phyloP scores from a whole-genome alignment of 176 grass and related monocot species.

The Melocanna baccifera region DNA sequence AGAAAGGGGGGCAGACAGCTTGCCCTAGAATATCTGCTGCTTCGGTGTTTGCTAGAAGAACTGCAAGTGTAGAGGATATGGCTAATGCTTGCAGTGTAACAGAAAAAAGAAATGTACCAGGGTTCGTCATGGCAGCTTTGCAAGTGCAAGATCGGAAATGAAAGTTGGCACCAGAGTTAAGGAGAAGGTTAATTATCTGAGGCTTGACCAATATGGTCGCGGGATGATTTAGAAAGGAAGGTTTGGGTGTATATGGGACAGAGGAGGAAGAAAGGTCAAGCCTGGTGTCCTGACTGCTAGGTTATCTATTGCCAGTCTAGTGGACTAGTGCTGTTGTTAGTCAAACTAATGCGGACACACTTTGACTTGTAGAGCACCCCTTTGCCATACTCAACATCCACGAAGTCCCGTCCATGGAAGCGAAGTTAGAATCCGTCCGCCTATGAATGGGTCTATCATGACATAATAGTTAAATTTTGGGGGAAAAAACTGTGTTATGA shows the following conservation, averaged over 20 bases:
- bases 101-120: not conserved
- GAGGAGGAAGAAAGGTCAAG: not conserved
- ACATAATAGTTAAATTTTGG: too few relatives aligned
- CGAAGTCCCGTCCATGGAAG: not conserved
- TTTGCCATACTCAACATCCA: not conserved
- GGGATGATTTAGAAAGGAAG: not conserved
- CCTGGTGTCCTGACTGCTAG: not conserved
- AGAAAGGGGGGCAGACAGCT: constrained; percentile 22
- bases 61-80: not conserved
- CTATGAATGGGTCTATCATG: too few relatives aligned
- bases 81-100: not conserved
- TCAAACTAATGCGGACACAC: not conserved
- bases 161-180: not conserved
- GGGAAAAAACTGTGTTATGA: too few relatives aligned
- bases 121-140: constrained; percentile 3
- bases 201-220: not conserved
- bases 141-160: not conserved
- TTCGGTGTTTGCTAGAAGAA: not conserved
- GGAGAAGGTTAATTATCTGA: not conserved
- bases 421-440: not conserved
- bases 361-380: not conserved
- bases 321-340: not conserved
- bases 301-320: not conserved
- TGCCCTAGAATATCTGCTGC: not conserved
- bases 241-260: not conserved